A percentile compares a stretch with the other conserved stretches of the same genome.
Evolutionary conservation across 2,329 filamentous ascomycete genomes (phyloP).

Genomic region (Clonostachys rosea): DNA sequence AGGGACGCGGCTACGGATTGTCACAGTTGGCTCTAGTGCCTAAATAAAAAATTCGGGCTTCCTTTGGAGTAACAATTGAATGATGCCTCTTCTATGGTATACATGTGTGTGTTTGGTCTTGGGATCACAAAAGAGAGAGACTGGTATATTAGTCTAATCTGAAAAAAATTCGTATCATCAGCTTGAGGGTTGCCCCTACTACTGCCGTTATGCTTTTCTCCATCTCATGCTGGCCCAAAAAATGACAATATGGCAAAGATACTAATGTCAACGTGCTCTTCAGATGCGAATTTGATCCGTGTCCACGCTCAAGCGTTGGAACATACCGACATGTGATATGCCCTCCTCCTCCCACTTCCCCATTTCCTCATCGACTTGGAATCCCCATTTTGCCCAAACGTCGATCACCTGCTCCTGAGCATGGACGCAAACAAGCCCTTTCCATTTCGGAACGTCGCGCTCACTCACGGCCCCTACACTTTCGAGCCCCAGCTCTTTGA

Average conservation of each 20-base stretch:
- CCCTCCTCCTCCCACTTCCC: constrained; percentile 80
- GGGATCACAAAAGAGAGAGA: not conserved
- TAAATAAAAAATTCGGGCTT: constrained; percentile 36
- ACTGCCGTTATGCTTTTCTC: not conserved
- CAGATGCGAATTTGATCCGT: constrained; percentile 16
- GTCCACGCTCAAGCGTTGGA: constrained; percentile 36
- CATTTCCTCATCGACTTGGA: constrained; percentile 66
- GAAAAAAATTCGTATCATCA: not conserved
- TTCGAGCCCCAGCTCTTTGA: constrained; percentile 37
- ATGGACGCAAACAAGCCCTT: constrained; percentile 74
- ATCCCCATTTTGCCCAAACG: constrained; percentile 70
- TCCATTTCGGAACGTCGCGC: constrained; percentile 55
- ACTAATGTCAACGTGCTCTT: not conserved
- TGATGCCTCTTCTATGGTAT: constrained; percentile 3
- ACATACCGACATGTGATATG: constrained; percentile 86
- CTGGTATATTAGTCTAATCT: not conserved
- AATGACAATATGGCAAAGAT: too few species aligned
- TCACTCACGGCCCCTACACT: constrained; percentile 30
- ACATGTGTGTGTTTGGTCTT: not conserved
- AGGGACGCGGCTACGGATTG: constrained; percentile 39
- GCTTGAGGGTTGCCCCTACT: not conserved
- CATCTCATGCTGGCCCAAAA: not conserved
- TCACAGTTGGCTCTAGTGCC: constrained; percentile 35
- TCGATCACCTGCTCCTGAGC: constrained; percentile 63
- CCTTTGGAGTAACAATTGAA: constrained; percentile 28